These are phyloP conservation scores for Blastocystis sp. DNA, from an alignment of 352 stramenopile species.

Conservation along the genomic window DNA sequence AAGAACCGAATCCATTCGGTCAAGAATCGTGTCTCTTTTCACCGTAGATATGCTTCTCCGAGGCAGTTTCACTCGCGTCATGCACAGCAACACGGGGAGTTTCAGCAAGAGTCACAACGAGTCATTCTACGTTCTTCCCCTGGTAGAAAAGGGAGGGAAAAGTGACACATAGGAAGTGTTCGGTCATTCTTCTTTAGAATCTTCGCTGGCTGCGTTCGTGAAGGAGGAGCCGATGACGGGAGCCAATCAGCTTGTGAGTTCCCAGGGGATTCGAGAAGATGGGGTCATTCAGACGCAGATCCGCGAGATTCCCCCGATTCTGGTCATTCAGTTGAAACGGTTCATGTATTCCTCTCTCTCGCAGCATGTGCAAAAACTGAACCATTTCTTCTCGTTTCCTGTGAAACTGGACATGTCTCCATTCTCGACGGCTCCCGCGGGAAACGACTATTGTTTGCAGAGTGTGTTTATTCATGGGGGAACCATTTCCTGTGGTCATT, in stretches of 20 bases:
- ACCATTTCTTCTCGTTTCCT: not conserved
- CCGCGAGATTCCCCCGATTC: not conserved
- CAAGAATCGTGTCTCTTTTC: not conserved
- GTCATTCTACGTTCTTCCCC: slow-evolving; percentile 10
- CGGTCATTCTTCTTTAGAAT: not conserved
- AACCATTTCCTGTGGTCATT: not conserved
- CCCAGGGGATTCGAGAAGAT: not conserved
- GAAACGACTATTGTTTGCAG: not conserved
- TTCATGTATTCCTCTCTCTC: not conserved
- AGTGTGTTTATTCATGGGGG: slow-evolving; percentile 31
- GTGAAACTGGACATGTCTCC: not conserved
- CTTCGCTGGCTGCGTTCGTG: not conserved
- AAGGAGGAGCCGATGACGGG: not conserved
- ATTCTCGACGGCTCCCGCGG: not conserved
- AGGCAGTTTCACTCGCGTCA: not conserved
- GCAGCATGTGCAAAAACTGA: not conserved
- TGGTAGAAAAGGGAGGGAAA: not conserved
- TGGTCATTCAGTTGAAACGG: slow-evolving; percentile 8
- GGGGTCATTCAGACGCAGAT: not conserved
- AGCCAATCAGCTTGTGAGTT: not conserved
- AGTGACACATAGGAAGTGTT: not conserved
- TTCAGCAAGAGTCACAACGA: not conserved
- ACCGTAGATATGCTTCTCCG: not conserved
- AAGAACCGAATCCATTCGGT: not conserved
- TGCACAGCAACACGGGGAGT: not conserved